These are phyloP conservation scores for Hericium erinaceus DNA, from an alignment of 768 basidiomycete species.

Conservation along the genomic window DNA sequence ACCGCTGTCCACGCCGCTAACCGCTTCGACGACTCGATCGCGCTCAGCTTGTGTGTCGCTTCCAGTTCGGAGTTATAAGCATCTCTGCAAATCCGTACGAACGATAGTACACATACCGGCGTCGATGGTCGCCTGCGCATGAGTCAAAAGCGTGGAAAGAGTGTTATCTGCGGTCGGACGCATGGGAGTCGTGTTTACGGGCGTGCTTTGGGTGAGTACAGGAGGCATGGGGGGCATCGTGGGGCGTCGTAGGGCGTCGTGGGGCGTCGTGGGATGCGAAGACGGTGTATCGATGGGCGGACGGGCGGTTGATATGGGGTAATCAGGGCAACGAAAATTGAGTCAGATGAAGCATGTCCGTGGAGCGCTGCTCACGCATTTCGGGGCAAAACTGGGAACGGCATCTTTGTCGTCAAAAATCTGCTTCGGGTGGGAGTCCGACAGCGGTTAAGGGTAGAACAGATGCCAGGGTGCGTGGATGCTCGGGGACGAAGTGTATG, in stretches of 20 bases:
- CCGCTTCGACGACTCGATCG: slow-evolving; percentile 76
- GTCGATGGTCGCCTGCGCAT: neutral
- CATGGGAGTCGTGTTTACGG: neutral
- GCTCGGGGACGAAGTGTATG: too few relatives aligned
- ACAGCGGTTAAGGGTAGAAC: too few relatives aligned
- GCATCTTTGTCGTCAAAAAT: neutral
- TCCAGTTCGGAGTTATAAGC: neutral
- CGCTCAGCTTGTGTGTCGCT: slow-evolving; percentile 22
- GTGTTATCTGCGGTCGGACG: neutral
- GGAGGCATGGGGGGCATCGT: neutral
- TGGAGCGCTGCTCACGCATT: slow-evolving; percentile 5
- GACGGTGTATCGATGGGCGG: neutral
- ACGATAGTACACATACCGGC: neutral
- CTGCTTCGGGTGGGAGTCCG: too few relatives aligned
- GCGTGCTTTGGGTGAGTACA: neutral
- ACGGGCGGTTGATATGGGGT: too few relatives aligned
- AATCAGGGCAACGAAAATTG: too few relatives aligned
- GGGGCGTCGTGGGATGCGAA: neutral
- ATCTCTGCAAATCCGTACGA: neutral
- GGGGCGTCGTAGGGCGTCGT: too few relatives aligned
- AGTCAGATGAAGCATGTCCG: slow-evolving; percentile 1
- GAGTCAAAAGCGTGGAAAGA: neutral
- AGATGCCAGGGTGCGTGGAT: too few relatives aligned
- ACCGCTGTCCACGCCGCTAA: slow-evolving; percentile 94
- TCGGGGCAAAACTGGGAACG: neutral